phyloP scores from a whole-genome alignment of 495 filamentous ascomycete species.

The Copromyces sp. region DNA sequence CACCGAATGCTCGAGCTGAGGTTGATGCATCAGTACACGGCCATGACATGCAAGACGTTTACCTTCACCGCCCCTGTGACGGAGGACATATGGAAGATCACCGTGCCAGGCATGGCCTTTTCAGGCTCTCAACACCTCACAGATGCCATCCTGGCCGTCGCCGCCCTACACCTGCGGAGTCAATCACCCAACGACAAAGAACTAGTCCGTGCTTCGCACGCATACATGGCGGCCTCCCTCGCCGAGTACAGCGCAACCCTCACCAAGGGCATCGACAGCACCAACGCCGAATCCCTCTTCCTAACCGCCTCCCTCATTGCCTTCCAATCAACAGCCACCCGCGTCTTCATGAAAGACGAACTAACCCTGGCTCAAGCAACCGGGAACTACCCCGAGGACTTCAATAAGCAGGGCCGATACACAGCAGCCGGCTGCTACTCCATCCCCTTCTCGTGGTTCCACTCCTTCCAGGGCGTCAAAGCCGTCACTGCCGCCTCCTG shows the following conservation, averaged over 20 bases:
- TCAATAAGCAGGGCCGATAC: background rate
- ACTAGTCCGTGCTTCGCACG: constrained; percentile 43
- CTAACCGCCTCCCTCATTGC: constrained; percentile 45
- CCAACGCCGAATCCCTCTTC: constrained; percentile 46
- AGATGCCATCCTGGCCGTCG: constrained; percentile 46
- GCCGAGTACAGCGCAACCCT: constrained; percentile 43
- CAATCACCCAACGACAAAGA: constrained; percentile 39
- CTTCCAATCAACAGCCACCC: constrained; percentile 46
- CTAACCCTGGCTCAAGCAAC: constrained; percentile 5
- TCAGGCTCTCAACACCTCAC: constrained; percentile 40
- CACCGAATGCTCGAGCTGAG: constrained; percentile 42
- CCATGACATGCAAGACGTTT: constrained; percentile 42
- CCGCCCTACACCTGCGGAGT: constrained; percentile 44
- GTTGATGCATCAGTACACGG: constrained; percentile 46
- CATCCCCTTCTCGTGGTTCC: constrained; percentile 46
- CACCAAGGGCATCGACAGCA: constrained; percentile 36
- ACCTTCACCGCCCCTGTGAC: constrained; percentile 37
- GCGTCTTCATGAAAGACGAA: constrained; percentile 41
- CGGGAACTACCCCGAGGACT: background rate
- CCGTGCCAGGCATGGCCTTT: constrained; percentile 45
- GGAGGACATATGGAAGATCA: constrained; percentile 42
- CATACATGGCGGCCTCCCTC: constrained; percentile 47
- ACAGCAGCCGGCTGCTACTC: constrained; percentile 25
- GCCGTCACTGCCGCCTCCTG: constrained; percentile 40
- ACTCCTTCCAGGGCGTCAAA: constrained; percentile 51